Evolutionary conservation across 140 eudicot genomes (phyloP).

Genomic region (Stevia rebaudiana): DNA sequence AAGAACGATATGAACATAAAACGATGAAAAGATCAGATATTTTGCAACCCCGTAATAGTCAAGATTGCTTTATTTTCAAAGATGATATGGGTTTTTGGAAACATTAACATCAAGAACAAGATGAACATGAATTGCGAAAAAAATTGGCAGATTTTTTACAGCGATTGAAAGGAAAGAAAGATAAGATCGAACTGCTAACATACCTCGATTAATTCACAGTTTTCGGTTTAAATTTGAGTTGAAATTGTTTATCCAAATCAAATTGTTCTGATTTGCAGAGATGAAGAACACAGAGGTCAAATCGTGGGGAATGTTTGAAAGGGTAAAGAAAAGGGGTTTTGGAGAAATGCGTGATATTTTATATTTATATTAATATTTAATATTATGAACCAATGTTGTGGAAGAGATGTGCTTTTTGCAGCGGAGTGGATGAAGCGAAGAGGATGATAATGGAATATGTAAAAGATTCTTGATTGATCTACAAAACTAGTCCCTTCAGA

Average conservation of each 20-base stretch:
- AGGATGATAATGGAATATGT: constrained; percentile 32
- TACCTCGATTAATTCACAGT: constrained; percentile 8
- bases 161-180: constrained; percentile 1
- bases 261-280: constrained; percentile 20
- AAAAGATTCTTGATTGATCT: constrained; percentile 16
- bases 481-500: constrained; percentile 17
- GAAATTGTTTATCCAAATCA: constrained; percentile 24
- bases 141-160: neutral
- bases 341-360: constrained; percentile 17
- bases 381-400: constrained; percentile 13
- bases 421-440: constrained; percentile 34
- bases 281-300: constrained; percentile 20
- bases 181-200: constrained; percentile 12
- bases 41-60: neutral
- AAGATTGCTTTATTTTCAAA: neutral
- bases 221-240: constrained; percentile 22
- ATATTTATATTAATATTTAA: neutral
- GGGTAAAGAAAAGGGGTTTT: constrained; percentile 27
- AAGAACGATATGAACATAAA: constrained; percentile 21
- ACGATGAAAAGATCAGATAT: neutral
- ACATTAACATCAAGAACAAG: constrained; percentile 11
- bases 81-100: constrained; percentile 3
- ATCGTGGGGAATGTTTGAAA: constrained; percentile 26
- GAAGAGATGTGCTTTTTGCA: constrained; percentile 39
- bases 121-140: neutral